A percentile compares a stretch with the other conserved stretches of the same genome.
Conservation (phyloP, 345 rosid species). For the Turnera subulata region DNA sequence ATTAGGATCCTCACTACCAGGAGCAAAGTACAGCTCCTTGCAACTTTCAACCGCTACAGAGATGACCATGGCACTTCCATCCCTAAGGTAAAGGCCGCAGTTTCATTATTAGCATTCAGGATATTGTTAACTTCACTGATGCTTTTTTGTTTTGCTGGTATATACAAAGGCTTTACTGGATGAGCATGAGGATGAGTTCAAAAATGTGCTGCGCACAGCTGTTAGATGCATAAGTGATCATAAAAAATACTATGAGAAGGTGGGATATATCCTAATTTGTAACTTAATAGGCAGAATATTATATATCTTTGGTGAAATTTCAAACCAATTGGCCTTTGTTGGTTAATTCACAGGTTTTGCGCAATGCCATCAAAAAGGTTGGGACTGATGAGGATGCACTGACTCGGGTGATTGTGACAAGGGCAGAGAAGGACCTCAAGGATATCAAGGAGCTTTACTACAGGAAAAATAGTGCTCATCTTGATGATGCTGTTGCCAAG, state of each 20-base stretch:
- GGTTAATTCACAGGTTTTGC: constrained; percentile 29
- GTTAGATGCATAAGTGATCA: constrained; percentile 22
- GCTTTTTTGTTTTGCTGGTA: background rate
- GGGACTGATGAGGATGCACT: constrained; percentile 52
- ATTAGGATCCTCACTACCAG: constrained; percentile 56
- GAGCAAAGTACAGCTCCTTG: constrained; percentile 57
- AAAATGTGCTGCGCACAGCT: constrained; percentile 14
- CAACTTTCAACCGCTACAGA: constrained; percentile 52
- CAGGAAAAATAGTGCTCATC: constrained; percentile 50
- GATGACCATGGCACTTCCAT: constrained; percentile 47
- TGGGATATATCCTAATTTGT: background rate
- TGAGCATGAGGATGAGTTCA: constrained; percentile 21
- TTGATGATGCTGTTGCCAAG: constrained; percentile 47
- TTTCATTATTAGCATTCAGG: background rate
- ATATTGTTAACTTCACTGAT: background rate
- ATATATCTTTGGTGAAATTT: too few relatives aligned
- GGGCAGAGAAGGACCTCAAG: constrained; percentile 60
- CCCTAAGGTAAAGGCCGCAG: constrained; percentile 56
- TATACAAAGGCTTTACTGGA: constrained; percentile 13
- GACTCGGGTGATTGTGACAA: constrained; percentile 42
- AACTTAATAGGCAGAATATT: too few relatives aligned
- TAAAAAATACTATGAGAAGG: constrained; percentile 25
- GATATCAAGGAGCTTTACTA: constrained; percentile 50
- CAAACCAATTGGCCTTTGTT: background rate
- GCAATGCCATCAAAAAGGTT: constrained; percentile 27